Conservation (phyloP, 73 alveolate genomes). For the Paramecium primaurelia region DNA sequence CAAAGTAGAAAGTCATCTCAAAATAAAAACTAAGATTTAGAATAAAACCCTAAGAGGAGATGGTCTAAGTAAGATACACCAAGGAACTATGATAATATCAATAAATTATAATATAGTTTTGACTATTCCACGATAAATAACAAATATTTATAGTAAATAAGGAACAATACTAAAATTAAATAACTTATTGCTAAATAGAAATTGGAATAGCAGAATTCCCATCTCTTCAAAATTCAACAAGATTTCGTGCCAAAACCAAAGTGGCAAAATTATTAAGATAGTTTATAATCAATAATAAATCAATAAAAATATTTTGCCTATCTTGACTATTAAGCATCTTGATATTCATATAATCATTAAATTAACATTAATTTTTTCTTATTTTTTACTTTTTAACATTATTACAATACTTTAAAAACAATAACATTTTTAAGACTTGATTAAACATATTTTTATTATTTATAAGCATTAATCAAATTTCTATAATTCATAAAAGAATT, state of each 20-base stretch:
- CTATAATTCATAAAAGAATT: neutral
- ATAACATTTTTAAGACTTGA: neutral
- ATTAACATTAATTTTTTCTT: neutral
- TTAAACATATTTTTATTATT: neutral
- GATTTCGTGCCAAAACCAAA: neutral
- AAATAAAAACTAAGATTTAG: neutral
- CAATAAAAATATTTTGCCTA: constrained; percentile 15
- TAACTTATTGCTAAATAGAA: neutral
- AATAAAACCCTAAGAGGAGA: neutral
- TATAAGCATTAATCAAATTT: neutral
- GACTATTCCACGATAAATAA: neutral
- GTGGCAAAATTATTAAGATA: constrained; percentile 4
- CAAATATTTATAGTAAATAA: neutral
- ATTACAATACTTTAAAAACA: neutral
- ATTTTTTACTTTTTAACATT: neutral
- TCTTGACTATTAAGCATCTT: constrained; percentile 1
- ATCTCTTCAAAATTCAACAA: neutral
- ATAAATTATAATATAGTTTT: neutral
- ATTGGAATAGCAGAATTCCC: neutral
- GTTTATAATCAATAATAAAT: neutral
- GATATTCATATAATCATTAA: neutral
- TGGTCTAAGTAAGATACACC: constrained; percentile 7
- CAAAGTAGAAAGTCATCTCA: neutral
- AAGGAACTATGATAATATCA: constrained; percentile 8
- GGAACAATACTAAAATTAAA: neutral